Evolutionary conservation across 2,329 filamentous ascomycete species (phyloP).

Genomic region (Fusarium algeriense): DNA sequence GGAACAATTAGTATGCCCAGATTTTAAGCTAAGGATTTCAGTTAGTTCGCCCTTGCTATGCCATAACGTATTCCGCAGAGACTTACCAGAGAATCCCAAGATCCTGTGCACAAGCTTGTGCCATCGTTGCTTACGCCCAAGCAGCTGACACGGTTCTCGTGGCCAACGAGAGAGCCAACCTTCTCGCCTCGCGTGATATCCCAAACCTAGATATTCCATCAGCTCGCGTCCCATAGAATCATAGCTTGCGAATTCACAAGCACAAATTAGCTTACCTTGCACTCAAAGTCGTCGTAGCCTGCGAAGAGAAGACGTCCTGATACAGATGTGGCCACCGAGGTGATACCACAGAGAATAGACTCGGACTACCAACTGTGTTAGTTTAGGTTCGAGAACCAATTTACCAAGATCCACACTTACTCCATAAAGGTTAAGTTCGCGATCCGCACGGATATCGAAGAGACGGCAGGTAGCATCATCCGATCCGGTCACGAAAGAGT

Average conservation of each 20-base stretch:
- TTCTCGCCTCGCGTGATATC: slow-evolving; percentile 96
- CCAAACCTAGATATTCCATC: slow-evolving; percentile 79
- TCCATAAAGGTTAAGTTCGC: slow-evolving; percentile 77
- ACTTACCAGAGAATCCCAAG: slow-evolving; percentile 98
- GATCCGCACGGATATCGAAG: slow-evolving; percentile 97
- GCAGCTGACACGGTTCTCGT: slow-evolving; percentile 99
- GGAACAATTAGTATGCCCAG: slow-evolving; percentile 77
- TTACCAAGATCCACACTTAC: slow-evolving; percentile 59
- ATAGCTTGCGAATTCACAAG: not conserved
- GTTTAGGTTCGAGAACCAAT: slow-evolving; percentile 8
- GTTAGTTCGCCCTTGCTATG: not conserved
- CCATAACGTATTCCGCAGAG: not conserved
- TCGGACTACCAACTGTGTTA: slow-evolving; percentile 75
- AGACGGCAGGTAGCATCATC: slow-evolving; percentile 97
- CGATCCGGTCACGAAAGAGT: slow-evolving; percentile 97
- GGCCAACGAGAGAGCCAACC: slow-evolving; percentile 94
- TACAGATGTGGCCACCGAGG: slow-evolving; percentile 96
- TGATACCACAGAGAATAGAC: slow-evolving; percentile 97
- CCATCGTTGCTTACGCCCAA: slow-evolving; percentile 98
- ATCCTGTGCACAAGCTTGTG: slow-evolving; percentile 98
- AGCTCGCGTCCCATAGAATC: slow-evolving; percentile 1
- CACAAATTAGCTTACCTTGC: slow-evolving; percentile 79
- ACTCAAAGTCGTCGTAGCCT: slow-evolving; percentile 99
- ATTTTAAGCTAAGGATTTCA: slow-evolving; percentile 76
- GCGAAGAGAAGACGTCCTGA: slow-evolving; percentile 95